Percentiles rank a stretch among this genome's conserved stretches.
These are phyloP conservation scores for Melocanna baccifera DNA, from an alignment of 176 grass and related monocot species.

Conservation along the genomic window DNA sequence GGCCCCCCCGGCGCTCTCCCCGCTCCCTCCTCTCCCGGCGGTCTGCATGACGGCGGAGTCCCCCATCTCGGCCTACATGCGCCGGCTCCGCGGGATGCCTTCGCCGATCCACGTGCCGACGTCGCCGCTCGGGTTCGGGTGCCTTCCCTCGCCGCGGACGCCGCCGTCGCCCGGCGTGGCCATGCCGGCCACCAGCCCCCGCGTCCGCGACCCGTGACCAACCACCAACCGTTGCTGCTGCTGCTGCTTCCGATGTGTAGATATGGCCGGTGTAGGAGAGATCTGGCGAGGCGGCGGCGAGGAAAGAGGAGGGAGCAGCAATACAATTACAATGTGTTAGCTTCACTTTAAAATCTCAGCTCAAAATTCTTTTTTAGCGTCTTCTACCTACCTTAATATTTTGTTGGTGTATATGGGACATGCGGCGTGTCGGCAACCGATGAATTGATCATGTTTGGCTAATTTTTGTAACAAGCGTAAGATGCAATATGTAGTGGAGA, in stretches of 20 bases:
- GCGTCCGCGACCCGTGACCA: slow-evolving; percentile 50
- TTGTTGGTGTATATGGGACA: slow-evolving; percentile 52
- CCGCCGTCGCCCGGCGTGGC: slow-evolving; percentile 77
- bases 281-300: slow-evolving; percentile 39
- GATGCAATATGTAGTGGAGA: slow-evolving; percentile 39
- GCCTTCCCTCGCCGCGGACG: slow-evolving; percentile 71
- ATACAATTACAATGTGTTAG: slow-evolving; percentile 47
- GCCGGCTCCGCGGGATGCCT: slow-evolving; percentile 57
- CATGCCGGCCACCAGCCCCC: slow-evolving; percentile 66
- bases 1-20: slow-evolving; percentile 46
- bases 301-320: slow-evolving; percentile 22
- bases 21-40: slow-evolving; percentile 70
- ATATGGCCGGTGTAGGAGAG: slow-evolving; percentile 44
- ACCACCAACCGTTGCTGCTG: neutral
- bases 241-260: slow-evolving; percentile 42
- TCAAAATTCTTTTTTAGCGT: slow-evolving; percentile 39
- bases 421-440: slow-evolving; percentile 8
- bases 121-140: slow-evolving; percentile 76
- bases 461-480: slow-evolving; percentile 46
- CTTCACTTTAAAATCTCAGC: slow-evolving; percentile 31
- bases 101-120: slow-evolving; percentile 52
- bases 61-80: slow-evolving; percentile 97
- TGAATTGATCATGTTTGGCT: slow-evolving; percentile 35
- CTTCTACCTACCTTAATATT: slow-evolving; percentile 41
- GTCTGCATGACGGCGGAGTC: slow-evolving; percentile 83